phyloP scores from a whole-genome alignment of 495 filamentous ascomycete genomes.

The Trichoderma reesei region DNA sequence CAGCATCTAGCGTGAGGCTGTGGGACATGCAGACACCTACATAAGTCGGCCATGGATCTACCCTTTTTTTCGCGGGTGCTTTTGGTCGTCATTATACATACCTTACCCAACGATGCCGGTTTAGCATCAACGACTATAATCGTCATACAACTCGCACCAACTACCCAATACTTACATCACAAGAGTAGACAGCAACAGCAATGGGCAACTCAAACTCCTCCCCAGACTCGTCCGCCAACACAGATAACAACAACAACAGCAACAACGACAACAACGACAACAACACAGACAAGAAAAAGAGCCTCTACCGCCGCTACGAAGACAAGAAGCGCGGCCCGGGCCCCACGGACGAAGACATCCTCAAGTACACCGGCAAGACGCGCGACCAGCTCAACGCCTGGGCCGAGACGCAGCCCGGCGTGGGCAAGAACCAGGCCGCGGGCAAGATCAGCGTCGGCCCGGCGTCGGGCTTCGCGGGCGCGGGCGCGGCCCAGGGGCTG shows the following conservation, averaged over 20 bases:
- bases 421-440: constrained; percentile 16
- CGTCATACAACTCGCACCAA: no score
- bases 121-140: no score
- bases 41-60: not conserved
- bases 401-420: constrained; percentile 17
- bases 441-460: constrained; percentile 17
- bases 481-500: constrained; percentile 8
- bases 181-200: not conserved
- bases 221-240: not conserved
- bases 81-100: not conserved
- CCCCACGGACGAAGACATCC: constrained; percentile 17
- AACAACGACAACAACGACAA: not conserved
- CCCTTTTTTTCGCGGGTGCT: no score
- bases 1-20: not conserved
- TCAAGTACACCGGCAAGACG: constrained; percentile 22
- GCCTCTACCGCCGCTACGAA: constrained; percentile 17
- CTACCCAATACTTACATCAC: no score
- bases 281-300: constrained; percentile 12
- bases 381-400: constrained; percentile 16
- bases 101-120: no score
- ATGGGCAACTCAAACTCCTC: not conserved
- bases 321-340: constrained; percentile 16
- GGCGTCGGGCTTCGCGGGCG: constrained; percentile 10
- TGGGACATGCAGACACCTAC: not conserved
- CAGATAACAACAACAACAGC: no score